These are phyloP conservation scores for Immersiella caudata DNA, from an alignment of 495 filamentous ascomycete species.

Conservation along the genomic window DNA sequence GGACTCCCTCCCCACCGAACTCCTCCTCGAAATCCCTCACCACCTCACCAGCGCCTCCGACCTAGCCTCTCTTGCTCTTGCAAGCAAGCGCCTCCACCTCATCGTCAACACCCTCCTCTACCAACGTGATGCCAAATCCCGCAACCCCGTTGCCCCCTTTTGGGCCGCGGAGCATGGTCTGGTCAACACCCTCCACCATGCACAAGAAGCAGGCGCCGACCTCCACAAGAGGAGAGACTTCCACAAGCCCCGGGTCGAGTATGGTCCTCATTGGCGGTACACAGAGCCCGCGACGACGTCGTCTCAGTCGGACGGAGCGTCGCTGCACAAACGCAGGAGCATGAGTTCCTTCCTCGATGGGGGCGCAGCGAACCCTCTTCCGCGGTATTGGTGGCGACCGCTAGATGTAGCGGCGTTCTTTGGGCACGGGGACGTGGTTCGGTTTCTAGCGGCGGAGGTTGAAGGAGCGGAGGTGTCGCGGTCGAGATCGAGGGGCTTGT, in stretches of 20 bases:
- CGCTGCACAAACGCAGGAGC: background rate
- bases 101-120: conserved; percentile 17
- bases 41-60: conserved; percentile 8
- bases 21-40: conserved; percentile 19
- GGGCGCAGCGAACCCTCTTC: background rate
- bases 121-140: conserved; percentile 11
- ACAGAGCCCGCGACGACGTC: background rate
- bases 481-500: conserved; percentile 5
- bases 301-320: background rate
- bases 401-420: conserved; percentile 4
- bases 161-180: conserved; percentile 16
- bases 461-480: background rate
- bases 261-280: background rate
- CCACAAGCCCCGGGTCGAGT: background rate
- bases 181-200: conserved; percentile 4
- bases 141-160: conserved; percentile 5
- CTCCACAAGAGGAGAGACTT: conserved; percentile 1
- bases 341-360: background rate
- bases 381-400: conserved; percentile 16
- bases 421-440: background rate
- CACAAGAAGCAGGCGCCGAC: conserved; percentile 14
- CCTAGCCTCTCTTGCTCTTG: conserved; percentile 9
- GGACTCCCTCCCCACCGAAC: conserved; percentile 14
- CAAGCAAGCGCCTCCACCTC: background rate
- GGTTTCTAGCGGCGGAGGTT: background rate